Evolutionary conservation across 2,329 filamentous ascomycete genomes (phyloP).

Genomic region (Reticulascus tulasneorum): DNA sequence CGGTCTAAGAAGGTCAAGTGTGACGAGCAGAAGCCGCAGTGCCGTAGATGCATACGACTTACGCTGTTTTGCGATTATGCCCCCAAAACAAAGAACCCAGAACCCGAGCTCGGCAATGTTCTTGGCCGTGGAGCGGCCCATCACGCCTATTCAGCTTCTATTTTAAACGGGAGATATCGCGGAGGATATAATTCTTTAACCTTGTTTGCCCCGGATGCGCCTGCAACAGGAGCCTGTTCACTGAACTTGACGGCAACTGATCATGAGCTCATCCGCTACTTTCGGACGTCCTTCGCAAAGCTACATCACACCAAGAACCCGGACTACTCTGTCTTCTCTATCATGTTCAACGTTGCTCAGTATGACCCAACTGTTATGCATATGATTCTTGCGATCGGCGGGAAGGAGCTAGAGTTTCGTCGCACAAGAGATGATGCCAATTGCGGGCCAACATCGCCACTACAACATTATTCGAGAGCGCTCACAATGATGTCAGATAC

Average conservation of each 20-base stretch:
- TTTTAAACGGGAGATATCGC: too few relatives aligned
- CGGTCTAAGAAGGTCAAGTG: conserved; percentile 28
- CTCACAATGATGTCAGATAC: conserved; percentile 26
- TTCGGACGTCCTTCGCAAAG: conserved; percentile 29
- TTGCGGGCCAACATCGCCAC: conserved; percentile 10
- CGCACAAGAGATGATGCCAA: conserved; percentile 12
- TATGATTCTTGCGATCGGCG: conserved; percentile 27
- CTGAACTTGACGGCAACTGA: conserved; percentile 23
- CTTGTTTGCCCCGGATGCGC: conserved; percentile 10
- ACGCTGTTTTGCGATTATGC: conserved; percentile 23
- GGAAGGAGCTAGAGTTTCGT: conserved; percentile 24
- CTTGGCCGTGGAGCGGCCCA: too few relatives aligned
- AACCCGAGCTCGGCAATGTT: neutral
- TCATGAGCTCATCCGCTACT: conserved; percentile 30
- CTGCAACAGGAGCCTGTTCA: conserved; percentile 15
- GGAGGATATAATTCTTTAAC: conserved; percentile 4
- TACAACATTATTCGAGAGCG: conserved; percentile 26
- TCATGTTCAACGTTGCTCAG: conserved; percentile 29
- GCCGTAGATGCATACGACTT: conserved; percentile 21
- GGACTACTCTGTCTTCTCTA: conserved; percentile 28
- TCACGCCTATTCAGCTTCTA: too few relatives aligned
- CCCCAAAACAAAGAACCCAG: conserved; percentile 11
- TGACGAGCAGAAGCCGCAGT: conserved; percentile 22
- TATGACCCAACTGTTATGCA: conserved; percentile 31
- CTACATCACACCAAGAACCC: conserved; percentile 32